Evolutionary conservation across 352 stramenopile species (phyloP).

Genomic region (Phytophthora pinifolia): DNA sequence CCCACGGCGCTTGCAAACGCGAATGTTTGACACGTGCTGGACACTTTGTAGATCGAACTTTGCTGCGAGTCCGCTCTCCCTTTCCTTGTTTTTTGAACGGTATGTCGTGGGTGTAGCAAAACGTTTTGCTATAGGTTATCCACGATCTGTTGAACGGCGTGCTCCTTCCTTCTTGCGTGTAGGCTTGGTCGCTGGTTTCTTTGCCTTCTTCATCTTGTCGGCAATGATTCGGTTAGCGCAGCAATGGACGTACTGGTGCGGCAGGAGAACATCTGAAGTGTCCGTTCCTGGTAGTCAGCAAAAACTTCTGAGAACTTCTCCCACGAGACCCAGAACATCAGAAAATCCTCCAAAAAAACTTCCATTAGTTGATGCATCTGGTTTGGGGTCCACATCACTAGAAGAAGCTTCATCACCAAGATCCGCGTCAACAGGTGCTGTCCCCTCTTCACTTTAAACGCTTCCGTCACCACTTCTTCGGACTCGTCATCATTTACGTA

Average conservation of each 20-base stretch:
- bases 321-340: background rate
- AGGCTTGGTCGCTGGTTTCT: too few species aligned
- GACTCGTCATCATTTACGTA: background rate
- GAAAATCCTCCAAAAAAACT: constrained; percentile 1
- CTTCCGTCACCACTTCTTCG: background rate
- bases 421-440: background rate
- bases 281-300: constrained; percentile 1
- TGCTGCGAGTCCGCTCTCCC: background rate
- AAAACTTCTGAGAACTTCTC: background rate
- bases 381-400: background rate
- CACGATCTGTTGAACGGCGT: background rate
- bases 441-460: background rate
- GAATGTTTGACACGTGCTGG: background rate
- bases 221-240: background rate
- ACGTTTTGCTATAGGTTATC: constrained; percentile 1
- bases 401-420: too few species aligned
- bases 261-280: constrained; percentile 6
- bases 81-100: background rate
- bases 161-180: background rate
- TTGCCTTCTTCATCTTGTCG: background rate
- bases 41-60: background rate
- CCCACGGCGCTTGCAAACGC: background rate
- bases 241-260: background rate
- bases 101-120: constrained; percentile 1
- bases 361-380: background rate